Base-by-base conservation (phyloP, 2,329 filamentous ascomycete species). In the Aureobasidium sp. region DNA sequence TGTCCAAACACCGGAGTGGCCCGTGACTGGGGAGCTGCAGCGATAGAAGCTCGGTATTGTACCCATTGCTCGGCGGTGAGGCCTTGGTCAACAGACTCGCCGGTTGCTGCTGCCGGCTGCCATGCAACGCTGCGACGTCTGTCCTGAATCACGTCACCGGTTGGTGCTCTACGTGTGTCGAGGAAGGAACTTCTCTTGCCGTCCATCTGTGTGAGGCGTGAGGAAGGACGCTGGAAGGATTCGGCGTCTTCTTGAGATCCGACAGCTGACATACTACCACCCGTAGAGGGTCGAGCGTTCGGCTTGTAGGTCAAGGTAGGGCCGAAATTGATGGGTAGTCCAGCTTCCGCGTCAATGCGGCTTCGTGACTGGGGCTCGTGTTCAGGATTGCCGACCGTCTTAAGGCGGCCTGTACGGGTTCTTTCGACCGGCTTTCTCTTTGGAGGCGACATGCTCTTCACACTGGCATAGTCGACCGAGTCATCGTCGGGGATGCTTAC, bases 21-120 rank as follows among this genome's bases (percentile, higher is more conserved):
- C 16, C 39, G 29, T 16, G 53, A 38, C 14, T 52, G 47, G 6
- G 76, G 71, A 8, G 76, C 73, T 16, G 77, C 74, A 3, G 73
- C 72, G 37, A 72, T 68, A 11, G 80, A 74, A 19, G 84, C 85
- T 57, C 88, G 83, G 60, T 91, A 85, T 61, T 89, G 82, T 5
- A 95, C 88, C 70, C 85, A 95, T 61, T 94, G 83, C 66, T 95
- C 88, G 0, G 89, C 78, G 4, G 85, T 86, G 11, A 95, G 64
- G 7, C 70, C 71, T 37, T 71, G 75, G n/a, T 76, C 75, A 12
- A 73, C 67, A 24, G 73, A 70, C 19, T 63, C 62, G 16, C 74
- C 71, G 30, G 73, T 69, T 30, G 76, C 70, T 63, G 80, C 80
- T 30, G 79, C 83, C 5, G 90, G 89, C 60, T 90, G 85, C 90